phyloP scores from a whole-genome alignment of 495 filamentous ascomycete species.

The Xylaria castorea region DNA sequence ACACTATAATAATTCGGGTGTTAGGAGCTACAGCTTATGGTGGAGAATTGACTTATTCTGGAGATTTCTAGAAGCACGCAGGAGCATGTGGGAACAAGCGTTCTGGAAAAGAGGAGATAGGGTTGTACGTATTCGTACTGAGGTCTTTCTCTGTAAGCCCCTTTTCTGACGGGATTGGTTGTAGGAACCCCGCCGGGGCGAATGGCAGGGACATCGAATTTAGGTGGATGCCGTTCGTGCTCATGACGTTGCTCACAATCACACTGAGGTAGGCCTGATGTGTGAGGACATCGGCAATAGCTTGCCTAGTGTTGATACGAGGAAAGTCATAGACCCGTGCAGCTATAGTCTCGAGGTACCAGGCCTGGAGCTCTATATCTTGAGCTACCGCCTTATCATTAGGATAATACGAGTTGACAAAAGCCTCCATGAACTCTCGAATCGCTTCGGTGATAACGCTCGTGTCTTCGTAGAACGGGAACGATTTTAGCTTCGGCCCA shows the following conservation, averaged over 20 bases:
- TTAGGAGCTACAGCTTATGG: neutral
- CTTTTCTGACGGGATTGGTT: constrained; percentile 36
- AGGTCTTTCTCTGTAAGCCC: constrained; percentile 38
- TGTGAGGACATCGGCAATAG: constrained; percentile 43
- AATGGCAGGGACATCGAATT: constrained; percentile 42
- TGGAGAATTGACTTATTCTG: neutral
- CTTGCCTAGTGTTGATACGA: constrained; percentile 21
- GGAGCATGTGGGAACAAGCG: neutral
- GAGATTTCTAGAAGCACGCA: neutral
- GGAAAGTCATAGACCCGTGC: constrained; percentile 38
- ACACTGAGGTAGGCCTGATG: constrained; percentile 43
- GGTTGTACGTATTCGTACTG: neutral
- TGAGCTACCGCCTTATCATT: constrained; percentile 22
- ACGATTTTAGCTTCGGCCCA: constrained; percentile 40
- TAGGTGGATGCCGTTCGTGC: constrained; percentile 36
- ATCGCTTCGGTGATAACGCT: constrained; percentile 35
- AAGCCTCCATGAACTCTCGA: constrained; percentile 36
- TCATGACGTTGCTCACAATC: constrained; percentile 30
- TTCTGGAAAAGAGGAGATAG: neutral
- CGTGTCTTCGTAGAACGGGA: constrained; percentile 47
- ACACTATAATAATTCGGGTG: neutral
- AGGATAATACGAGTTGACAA: constrained; percentile 45
- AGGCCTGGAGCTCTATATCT: constrained; percentile 46
- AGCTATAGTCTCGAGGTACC: constrained; percentile 27
- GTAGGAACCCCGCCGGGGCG: constrained; percentile 40